Evolutionary conservation across 2,329 filamentous ascomycete species (phyloP), one percentile per base, ranked within the genome.

Genomic region (Fusarium neocosmosporiellum): DNA sequence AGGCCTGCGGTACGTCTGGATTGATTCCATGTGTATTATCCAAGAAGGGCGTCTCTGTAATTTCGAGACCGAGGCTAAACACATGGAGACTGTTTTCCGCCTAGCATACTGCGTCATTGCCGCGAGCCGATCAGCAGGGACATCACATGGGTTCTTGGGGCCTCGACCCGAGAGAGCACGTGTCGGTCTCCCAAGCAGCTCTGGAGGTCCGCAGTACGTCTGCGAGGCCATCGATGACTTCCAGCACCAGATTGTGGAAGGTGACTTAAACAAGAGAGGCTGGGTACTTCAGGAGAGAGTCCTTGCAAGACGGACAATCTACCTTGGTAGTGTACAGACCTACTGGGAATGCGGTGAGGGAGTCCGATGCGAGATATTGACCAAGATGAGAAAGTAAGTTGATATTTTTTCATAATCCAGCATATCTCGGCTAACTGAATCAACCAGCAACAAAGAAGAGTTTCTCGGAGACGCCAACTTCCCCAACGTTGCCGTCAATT

Each of bases 71-170:
- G 62, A 65, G 13, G 54, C 54, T 0, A 46, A 59, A 16, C 54
- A 59, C 18, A 65, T 65, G 55, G 63, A 59, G 14, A 20, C 33
- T 1, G 55, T 59, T 2, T 60, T 65, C 13, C 59, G 53, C 14
- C 59, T 59, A 3, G 55, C 63, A 8, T 43, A 65, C 27, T 59
- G 41, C 20, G 46, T 60, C 8, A 36, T 65, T 27, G 55, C 63
- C 16, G 63, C 63, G 5, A 65, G 62, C 7, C 62, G 62, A 14
- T 34, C 55, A 14, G 29, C 34, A 16, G 63, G 46, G 8, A 54
- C 55, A 27, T 53, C 41, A 7, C 57, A 11, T 5, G 14, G 39
- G 3, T 43, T 43, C 20, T 43, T 43, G 39, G 39, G n/a, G 7
- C 3, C 10, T 20, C 39, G 39, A 11, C 39, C 39, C n/a, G 18